Conservation (phyloP, 2,329 filamentous ascomycete species). For the Akanthomyces dipterigenus region DNA sequence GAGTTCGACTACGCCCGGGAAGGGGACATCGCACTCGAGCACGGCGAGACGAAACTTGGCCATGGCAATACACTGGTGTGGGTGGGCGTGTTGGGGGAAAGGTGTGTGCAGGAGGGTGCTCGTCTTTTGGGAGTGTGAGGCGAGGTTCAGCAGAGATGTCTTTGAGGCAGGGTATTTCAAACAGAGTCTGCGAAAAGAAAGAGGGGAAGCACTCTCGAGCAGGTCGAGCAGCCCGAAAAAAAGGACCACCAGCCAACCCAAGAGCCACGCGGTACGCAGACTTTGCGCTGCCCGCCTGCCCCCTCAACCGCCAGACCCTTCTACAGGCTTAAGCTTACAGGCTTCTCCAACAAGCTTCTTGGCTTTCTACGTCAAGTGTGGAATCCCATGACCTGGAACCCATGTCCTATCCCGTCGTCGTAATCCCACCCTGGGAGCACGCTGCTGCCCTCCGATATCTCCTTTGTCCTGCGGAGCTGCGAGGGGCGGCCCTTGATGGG, state of each 20-base stretch:
- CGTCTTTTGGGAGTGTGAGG: not conserved
- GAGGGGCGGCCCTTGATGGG: slow-evolving; percentile 4
- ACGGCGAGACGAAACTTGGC: slow-evolving; percentile 19
- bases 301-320: not conserved
- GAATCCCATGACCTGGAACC: slow-evolving; percentile 8
- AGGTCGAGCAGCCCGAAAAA: not conserved
- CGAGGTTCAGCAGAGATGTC: not conserved
- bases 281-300: not conserved
- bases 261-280: not conserved
- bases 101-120: too few relatives aligned
- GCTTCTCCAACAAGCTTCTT: slow-evolving; percentile 1
- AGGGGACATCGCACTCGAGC: slow-evolving; percentile 27
- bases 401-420: not conserved
- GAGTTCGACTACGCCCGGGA: slow-evolving; percentile 20
- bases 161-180: not conserved
- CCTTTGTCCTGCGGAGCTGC: not conserved
- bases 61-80: slow-evolving; percentile 1
- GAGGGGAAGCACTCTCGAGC: not conserved
- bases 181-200: not conserved
- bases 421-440: not conserved
- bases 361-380: not conserved
- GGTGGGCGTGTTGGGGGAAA: not conserved
- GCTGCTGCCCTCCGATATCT: not conserved
- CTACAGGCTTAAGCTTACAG: not conserved
- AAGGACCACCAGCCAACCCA: not conserved